phyloP scores from a whole-genome alignment of 2,329 filamentous ascomycete genomes.

The Cyanodermella asteris region DNA sequence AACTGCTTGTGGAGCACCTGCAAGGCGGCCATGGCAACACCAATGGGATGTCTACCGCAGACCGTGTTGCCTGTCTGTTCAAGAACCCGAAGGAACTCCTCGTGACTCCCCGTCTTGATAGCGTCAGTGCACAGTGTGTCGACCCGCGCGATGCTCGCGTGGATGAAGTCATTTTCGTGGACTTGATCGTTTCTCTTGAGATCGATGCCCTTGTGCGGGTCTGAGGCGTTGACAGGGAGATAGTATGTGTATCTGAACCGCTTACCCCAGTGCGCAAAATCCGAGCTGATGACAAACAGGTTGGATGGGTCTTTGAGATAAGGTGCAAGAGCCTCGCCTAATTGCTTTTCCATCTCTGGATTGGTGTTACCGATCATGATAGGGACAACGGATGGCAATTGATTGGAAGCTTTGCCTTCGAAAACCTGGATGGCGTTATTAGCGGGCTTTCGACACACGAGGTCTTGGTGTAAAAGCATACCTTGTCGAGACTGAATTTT shows the following conservation, averaged over 20 bases:
- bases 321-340: slow-evolving; percentile 50
- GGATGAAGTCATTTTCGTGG: slow-evolving; percentile 34
- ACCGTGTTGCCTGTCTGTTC: slow-evolving; percentile 67
- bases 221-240: slow-evolving; percentile 25
- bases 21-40: slow-evolving; percentile 71
- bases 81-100: slow-evolving; percentile 47
- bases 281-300: slow-evolving; percentile 74
- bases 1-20: slow-evolving; percentile 31
- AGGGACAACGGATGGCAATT: slow-evolving; percentile 58
- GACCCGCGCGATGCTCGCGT: slow-evolving; percentile 63
- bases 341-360: slow-evolving; percentile 39
- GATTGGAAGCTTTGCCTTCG: too few species aligned
- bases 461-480: too few species aligned
- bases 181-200: slow-evolving; percentile 14
- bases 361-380: slow-evolving; percentile 66
- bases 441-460: too few species aligned
- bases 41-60: slow-evolving; percentile 86
- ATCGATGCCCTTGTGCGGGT: slow-evolving; percentile 16
- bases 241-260: slow-evolving; percentile 75
- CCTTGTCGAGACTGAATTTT: too few species aligned
- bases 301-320: slow-evolving; percentile 55
- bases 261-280: slow-evolving; percentile 90
- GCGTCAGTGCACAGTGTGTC: slow-evolving; percentile 70
- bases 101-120: slow-evolving; percentile 54
- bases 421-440: too few species aligned